Evolutionary conservation across 1,139 yeast genomes (phyloP).

Genomic region (Pneumocystis wakefieldiae): DNA sequence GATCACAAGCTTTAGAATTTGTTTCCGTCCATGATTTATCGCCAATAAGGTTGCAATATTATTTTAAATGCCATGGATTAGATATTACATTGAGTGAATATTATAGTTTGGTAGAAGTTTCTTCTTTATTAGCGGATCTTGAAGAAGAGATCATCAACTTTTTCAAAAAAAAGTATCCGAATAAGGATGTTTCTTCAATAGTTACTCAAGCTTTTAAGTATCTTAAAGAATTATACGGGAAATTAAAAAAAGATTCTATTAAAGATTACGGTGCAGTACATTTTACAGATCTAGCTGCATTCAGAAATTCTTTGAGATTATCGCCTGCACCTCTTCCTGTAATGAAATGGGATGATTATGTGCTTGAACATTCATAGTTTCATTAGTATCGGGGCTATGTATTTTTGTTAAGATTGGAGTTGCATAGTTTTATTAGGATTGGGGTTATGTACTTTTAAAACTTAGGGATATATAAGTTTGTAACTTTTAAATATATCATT

Average conservation of each 20-base stretch:
- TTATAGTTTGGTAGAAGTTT: not conserved
- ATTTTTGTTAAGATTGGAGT: too few relatives aligned
- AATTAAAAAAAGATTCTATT: not conserved
- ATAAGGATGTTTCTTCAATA: not conserved
- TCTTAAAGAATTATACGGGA: not conserved
- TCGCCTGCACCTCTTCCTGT: not conserved
- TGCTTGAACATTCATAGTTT: too few relatives aligned
- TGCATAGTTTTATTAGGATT: too few relatives aligned
- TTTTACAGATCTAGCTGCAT: not conserved
- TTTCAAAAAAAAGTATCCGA: not conserved
- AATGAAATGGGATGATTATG: too few relatives aligned
- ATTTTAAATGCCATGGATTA: not conserved
- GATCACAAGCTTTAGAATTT: constrained; percentile 32
- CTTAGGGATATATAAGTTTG: too few relatives aligned
- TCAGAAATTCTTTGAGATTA: not conserved
- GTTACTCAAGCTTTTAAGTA: not conserved
- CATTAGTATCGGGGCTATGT: too few relatives aligned
- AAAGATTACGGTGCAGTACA: not conserved
- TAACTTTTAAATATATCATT: too few relatives aligned
- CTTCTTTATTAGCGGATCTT: not conserved
- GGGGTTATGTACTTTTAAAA: too few relatives aligned
- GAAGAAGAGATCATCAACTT: not conserved
- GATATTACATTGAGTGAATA: not conserved
- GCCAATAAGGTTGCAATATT: not conserved
- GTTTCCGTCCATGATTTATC: not conserved